Conservation (phyloP, 352 stramenopile species). For the Blastocystis sp. region DNA sequence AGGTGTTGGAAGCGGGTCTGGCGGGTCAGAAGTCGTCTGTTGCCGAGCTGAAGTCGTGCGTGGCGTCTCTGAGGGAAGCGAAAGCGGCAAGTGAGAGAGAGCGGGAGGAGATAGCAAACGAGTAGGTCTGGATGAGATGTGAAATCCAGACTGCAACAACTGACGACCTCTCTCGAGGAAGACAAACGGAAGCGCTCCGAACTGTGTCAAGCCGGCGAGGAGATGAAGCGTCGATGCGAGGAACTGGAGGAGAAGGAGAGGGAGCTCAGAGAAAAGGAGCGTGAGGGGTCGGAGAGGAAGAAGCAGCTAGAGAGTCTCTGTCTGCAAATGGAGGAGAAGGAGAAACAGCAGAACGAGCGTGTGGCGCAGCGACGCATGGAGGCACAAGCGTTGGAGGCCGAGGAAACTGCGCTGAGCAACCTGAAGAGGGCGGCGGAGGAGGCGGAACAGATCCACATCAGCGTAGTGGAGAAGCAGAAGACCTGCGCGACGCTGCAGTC, state of each 20-base stretch:
- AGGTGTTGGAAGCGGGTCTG: too few species aligned
- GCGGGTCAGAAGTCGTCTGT: too few species aligned
- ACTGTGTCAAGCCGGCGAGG: background rate
- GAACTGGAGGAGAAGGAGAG: background rate
- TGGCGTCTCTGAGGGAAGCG: too few species aligned
- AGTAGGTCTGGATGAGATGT: background rate
- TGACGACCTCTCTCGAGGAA: too few species aligned
- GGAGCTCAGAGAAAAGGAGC: background rate
- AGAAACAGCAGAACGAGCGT: background rate
- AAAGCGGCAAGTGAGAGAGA: background rate
- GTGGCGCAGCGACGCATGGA: background rate
- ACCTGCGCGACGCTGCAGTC: background rate
- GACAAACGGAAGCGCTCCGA: background rate
- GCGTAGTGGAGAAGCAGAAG: background rate
- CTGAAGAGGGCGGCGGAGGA: background rate
- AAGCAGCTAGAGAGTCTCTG: background rate
- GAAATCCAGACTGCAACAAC: background rate
- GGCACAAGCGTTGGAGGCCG: background rate
- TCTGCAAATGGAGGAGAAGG: background rate
- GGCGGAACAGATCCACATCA: background rate
- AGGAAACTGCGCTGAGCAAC: background rate
- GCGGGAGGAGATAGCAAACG: background rate
- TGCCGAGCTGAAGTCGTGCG: too few species aligned
- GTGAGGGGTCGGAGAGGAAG: background rate
- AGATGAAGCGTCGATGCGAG: background rate